Evolutionary conservation across 441 rosid genomes (phyloP).

Genomic region (Rhodomyrtus psidioides): DNA sequence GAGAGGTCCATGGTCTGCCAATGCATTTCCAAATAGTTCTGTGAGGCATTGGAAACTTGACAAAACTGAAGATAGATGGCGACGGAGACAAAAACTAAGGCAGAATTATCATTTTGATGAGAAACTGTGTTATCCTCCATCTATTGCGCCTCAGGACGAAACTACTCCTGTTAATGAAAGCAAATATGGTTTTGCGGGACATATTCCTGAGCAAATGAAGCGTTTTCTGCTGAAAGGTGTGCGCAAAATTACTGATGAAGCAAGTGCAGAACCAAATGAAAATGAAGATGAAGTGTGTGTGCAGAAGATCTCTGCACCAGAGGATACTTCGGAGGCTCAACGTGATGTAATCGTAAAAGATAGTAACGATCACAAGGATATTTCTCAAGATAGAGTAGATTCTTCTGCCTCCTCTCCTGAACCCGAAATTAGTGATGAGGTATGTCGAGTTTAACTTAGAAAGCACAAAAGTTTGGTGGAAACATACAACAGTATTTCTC

Average conservation of each 20-base stretch:
- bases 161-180: slow-evolving; percentile 35
- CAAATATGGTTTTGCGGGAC: slow-evolving; percentile 68
- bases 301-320: slow-evolving; percentile 33
- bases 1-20: slow-evolving; percentile 99
- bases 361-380: slow-evolving; percentile 58
- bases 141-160: slow-evolving; percentile 41
- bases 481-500: slow-evolving; percentile 14
- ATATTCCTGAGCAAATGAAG: slow-evolving; percentile 99
- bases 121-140: slow-evolving; percentile 67
- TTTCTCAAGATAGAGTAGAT: slow-evolving; percentile 50
- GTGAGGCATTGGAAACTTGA: slow-evolving; percentile 90
- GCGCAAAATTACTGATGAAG: slow-evolving; percentile 84
- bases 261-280: slow-evolving; percentile 60
- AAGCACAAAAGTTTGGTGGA: slow-evolving; percentile 9
- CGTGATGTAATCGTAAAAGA: slow-evolving; percentile 42
- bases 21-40: slow-evolving; percentile 82
- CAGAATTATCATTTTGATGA: slow-evolving; percentile 93
- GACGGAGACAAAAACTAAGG: slow-evolving; percentile 92
- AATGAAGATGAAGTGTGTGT: slow-evolving; percentile 43
- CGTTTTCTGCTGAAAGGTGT: slow-evolving; percentile 84
- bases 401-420: slow-evolving; percentile 53
- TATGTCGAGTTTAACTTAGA: slow-evolving; percentile 17
- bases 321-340: slow-evolving; percentile 45
- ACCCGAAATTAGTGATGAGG: slow-evolving; percentile 68
- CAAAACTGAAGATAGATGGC: slow-evolving; percentile 98